Conservation (phyloP, 495 filamentous ascomycete species). For the Penicillium cataractarum region DNA sequence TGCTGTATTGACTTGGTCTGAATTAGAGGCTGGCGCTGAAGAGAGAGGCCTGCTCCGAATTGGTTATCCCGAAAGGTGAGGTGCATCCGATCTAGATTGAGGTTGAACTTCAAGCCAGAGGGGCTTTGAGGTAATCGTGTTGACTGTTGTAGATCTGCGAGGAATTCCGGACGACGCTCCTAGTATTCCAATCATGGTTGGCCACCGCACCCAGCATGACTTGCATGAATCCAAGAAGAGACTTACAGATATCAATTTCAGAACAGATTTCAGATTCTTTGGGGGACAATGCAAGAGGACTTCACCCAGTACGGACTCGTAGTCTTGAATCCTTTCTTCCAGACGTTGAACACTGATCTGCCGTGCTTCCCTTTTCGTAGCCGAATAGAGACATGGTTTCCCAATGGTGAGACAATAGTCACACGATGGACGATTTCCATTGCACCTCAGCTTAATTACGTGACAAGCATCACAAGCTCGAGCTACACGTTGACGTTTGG, state of each 20-base stretch:
- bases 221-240: neutral
- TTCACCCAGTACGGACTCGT: slow-evolving; percentile 3
- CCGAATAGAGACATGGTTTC: neutral
- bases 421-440: slow-evolving; percentile 1
- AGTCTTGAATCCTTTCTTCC: slow-evolving; percentile 1
- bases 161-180: slow-evolving; percentile 1
- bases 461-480: slow-evolving; percentile 3
- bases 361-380: neutral
- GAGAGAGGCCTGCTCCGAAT: neutral
- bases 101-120: neutral
- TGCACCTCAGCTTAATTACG: neutral
- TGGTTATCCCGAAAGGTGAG: neutral
- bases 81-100: slow-evolving; percentile 6
- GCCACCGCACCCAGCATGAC: neutral
- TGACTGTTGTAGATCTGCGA: neutral
- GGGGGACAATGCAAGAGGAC: slow-evolving; percentile 1
- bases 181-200: neutral
- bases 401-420: neutral
- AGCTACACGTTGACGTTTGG: slow-evolving; percentile 1
- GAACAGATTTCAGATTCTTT: neutral
- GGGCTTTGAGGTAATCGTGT: neutral
- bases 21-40: slow-evolving; percentile 15
- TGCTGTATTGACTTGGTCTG: slow-evolving; percentile 20
- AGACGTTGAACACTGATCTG: slow-evolving; percentile 1
- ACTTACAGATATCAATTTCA: slow-evolving; percentile 1